These are phyloP conservation scores for Ogataea sp. DNA, from an alignment of 805 yeast genomes.

Conservation along the genomic window DNA sequence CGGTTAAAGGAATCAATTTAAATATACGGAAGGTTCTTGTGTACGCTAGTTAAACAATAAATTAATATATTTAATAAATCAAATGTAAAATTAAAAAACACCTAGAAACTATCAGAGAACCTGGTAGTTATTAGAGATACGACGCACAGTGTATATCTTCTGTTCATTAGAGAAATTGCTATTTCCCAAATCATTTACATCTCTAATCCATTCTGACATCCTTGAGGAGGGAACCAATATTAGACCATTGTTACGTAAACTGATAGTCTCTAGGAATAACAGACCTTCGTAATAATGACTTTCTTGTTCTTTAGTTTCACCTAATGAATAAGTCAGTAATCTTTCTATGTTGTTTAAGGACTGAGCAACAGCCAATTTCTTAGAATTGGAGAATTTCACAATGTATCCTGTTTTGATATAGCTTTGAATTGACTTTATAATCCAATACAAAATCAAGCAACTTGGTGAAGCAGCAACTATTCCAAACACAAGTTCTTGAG, in stretches of 20 bases:
- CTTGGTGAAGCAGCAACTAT: conserved; percentile 85
- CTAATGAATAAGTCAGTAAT: conserved; percentile 28
- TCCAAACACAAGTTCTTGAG: conserved; percentile 93
- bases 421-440: conserved; percentile 21
- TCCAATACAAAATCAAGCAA: conserved; percentile 45
- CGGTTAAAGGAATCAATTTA: no score
- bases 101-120: not conserved
- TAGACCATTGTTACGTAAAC: conserved; percentile 43
- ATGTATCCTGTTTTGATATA: conserved; percentile 31
- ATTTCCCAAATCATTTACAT: conserved; percentile 51
- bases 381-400: conserved; percentile 22
- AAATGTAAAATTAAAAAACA: no score
- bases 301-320: conserved; percentile 7
- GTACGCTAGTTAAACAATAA: no score
- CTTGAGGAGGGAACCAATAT: conserved; percentile 42
- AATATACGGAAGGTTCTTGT: no score
- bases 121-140: conserved; percentile 59
- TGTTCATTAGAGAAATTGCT: conserved; percentile 25
- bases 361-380: conserved; percentile 30
- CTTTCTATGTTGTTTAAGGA: conserved; percentile 54
- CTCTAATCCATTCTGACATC: conserved; percentile 50
- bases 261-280: conserved; percentile 56
- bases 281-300: conserved; percentile 44
- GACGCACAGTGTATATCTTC: conserved; percentile 40
- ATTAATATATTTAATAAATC: no score